Evolutionary conservation across 495 filamentous ascomycete genomes (phyloP).

Genomic region (Aspergillus kassunensis): DNA sequence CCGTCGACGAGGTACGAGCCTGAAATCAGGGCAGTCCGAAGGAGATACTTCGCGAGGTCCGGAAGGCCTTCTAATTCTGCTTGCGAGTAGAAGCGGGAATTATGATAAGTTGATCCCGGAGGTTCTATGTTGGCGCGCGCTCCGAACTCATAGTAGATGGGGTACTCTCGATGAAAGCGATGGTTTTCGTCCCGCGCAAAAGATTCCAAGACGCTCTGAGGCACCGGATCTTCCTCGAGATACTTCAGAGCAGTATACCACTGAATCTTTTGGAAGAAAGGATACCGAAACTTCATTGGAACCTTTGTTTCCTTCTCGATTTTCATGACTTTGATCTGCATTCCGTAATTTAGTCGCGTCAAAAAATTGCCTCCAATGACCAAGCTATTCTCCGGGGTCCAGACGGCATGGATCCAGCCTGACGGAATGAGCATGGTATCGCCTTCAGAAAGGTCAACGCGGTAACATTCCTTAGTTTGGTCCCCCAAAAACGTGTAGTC

Average conservation of each 20-base stretch:
- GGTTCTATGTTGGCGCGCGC: conserved; percentile 47
- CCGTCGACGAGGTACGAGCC: conserved; percentile 59
- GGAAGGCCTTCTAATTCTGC: conserved; percentile 65
- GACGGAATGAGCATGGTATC: conserved; percentile 79
- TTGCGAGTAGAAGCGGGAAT: conserved; percentile 63
- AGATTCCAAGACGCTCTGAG: conserved; percentile 50
- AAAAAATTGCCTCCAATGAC: conserved; percentile 78
- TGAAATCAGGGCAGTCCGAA: conserved; percentile 65
- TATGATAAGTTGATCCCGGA: conserved; percentile 45
- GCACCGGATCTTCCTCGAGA: conserved; percentile 63
- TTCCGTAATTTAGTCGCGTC: conserved; percentile 64
- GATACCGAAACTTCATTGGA: conserved; percentile 65
- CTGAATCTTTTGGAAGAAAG: conserved; percentile 70
- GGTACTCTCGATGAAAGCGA: conserved; percentile 50
- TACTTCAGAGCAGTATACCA: conserved; percentile 69
- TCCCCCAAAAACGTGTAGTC: conserved; percentile 64
- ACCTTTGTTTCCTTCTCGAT: conserved; percentile 73
- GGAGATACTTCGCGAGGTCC: conserved; percentile 60
- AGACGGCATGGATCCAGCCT: conserved; percentile 79
- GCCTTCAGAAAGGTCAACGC: conserved; percentile 66
- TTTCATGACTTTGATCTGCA: conserved; percentile 67
- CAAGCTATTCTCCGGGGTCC: conserved; percentile 71
- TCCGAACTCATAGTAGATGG: conserved; percentile 57
- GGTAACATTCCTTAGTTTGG: conserved; percentile 69
- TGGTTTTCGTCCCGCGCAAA: conserved; percentile 53